Base-by-base conservation (phyloP, 225 moss, liverwort and hornwort species). In the Physcomitrium patens region DNA sequence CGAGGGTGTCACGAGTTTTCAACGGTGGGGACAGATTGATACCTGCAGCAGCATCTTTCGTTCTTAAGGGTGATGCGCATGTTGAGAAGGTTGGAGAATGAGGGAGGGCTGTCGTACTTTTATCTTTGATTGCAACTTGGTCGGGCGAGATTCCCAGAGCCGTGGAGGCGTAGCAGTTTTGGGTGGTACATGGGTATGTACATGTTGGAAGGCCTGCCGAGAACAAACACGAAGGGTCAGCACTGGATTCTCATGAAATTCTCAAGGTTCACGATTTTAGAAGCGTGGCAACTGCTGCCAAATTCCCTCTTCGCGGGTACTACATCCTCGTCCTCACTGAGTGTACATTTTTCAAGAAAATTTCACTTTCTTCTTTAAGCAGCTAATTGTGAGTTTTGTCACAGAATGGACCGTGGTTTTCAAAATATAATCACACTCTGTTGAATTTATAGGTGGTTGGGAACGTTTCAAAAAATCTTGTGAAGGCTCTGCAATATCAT, bases 261-360 rank as follows among this genome's bases (percentile, higher is more conserved):
- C 84, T 90, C 64, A 71, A 66, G 73, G 24, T 81, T 10, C 92
- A 92, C 67, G 92, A 92, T 64, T 82, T 77, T 26, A 59, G 78
- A 49, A 15, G 66, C 23, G 73, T 87, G 73, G 80, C 75, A 11
- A 24, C 75, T 44, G 78, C 89, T 44, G 76, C 76, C 16, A 72
- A 81, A 64, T 86, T 92, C 44, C 78, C 83, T 13, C 86, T 92
- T 2, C n/a, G 42, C 5, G 90, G 92, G 16, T 80, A 85, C 54
- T 85, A 81, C 22, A 79, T 77, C 79, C 37, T 19, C 15, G 5
- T 54, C 0, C 76, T 63, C 79, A 81, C 65, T 41, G 60, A 68
- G 76, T 83, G 71, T 27, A 27, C 44, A 42, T 59, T 41, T 53
- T n/a, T 19, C 14, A 60, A 15, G 8, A 20, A 47, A 48, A 67